Evolutionary conservation across 2,329 filamentous ascomycete genomes (phyloP), one percentile per base, ranked within the genome.

Genomic region (Whalleya microplaca): DNA sequence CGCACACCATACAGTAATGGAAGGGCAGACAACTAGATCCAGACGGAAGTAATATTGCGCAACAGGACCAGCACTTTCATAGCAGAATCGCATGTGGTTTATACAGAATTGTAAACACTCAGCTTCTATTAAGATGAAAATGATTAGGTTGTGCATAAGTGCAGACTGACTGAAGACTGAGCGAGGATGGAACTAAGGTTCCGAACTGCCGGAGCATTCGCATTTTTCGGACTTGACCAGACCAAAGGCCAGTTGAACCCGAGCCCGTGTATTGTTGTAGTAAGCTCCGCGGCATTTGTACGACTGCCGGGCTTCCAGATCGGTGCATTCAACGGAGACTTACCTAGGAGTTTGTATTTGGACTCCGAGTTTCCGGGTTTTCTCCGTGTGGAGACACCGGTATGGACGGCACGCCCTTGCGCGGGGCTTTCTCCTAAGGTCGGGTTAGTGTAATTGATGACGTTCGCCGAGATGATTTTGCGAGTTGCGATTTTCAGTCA

Each of bases 351-450:
- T 12, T 12, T 12, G 32, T 3, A 37, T 37, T 44, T 51, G 42
- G 53, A 66, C 56, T 6, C 67, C 69, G 69, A 70, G 63, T 62
- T 70, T 46, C 69, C 69, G 69, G 67, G 18, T 61, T 71, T 64
- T 69, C 68, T 63, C 69, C 69, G 69, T 56, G 62, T 55, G 43
- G 58, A 45, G 51, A 49, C 53, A 37, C 45, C 41, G 51, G 56
- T 40, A 56, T 48, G 50, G 49, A 55, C 60, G 50, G 62, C 60
- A 59, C 51, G 50, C 51, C 32, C 18, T 43, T 21, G 51, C 51
- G 58, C 58, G 58, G 59, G 59, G 54, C 58, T 46, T 47, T 40
- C 58, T 46, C 50, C 29, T 59, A 40, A 10, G 32, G 20, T 44
- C 42, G 8, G 46, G 20, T 45, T 19, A 56, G 49, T 52, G 32